Evolutionary conservation across 2,329 filamentous ascomycete genomes (phyloP).

Genomic region (Fusarium begoniae): DNA sequence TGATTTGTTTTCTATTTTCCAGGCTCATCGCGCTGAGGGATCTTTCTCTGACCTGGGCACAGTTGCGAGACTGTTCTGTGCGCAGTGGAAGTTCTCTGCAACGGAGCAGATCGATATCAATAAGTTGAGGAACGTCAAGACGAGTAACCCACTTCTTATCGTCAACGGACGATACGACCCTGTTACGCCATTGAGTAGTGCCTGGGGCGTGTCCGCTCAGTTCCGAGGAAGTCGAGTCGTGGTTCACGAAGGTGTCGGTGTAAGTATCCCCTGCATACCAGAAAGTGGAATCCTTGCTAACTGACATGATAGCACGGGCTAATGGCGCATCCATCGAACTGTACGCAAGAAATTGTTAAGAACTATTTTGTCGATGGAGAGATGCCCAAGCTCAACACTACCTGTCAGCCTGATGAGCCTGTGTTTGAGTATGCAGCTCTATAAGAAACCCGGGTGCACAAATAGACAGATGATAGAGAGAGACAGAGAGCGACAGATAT

Average conservation of each 20-base stretch:
- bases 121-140: slow-evolving; percentile 1
- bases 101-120: background rate
- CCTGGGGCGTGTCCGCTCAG: background rate
- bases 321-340: background rate
- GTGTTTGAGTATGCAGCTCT: background rate
- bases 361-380: background rate
- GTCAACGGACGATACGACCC: slow-evolving; percentile 3
- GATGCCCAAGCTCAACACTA: background rate
- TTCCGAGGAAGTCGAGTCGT: slow-evolving; percentile 5
- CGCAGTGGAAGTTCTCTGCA: background rate
- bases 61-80: accelerated
- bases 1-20: slow-evolving; percentile 5
- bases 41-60: background rate
- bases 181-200: background rate
- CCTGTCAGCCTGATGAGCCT: background rate
- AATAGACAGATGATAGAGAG: background rate
- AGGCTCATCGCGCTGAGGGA: background rate
- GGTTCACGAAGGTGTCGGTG: slow-evolving; percentile 4
- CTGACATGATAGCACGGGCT: background rate
- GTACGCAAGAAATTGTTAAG: background rate
- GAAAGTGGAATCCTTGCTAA: background rate
- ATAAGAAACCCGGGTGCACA: accelerated
- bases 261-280: background rate
- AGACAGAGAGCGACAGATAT: accelerated
- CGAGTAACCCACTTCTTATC: background rate